These are phyloP conservation scores for Tolypocladium inflatum DNA, from an alignment of 2,329 filamentous ascomycete species.

Conservation along the genomic window DNA sequence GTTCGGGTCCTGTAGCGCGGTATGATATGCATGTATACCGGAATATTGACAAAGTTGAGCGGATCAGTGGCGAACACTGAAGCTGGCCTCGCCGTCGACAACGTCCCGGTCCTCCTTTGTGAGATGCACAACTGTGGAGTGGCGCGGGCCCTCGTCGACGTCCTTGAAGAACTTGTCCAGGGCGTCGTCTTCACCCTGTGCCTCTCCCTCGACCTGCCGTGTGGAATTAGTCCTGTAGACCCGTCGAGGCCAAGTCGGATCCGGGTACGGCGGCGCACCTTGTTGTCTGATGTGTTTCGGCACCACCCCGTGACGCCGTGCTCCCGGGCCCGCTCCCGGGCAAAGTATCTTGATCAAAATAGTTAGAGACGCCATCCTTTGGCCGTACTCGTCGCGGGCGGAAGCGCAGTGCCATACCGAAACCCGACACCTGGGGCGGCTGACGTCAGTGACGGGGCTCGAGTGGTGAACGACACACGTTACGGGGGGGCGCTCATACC, in stretches of 20 bases:
- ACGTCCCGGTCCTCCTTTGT: slow-evolving; percentile 58
- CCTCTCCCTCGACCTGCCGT: slow-evolving; percentile 76
- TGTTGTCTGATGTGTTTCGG: slow-evolving; percentile 46
- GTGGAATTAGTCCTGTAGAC: neutral
- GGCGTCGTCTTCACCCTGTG: slow-evolving; percentile 60
- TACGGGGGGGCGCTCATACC: slow-evolving; percentile 32
- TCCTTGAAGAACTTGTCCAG: slow-evolving; percentile 65
- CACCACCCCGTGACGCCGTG: slow-evolving; percentile 52
- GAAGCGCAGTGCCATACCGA: slow-evolving; percentile 24
- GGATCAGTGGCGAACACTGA: slow-evolving; percentile 40
- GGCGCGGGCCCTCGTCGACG: slow-evolving; percentile 62
- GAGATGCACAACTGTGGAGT: slow-evolving; percentile 64
- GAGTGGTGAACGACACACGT: slow-evolving; percentile 16
- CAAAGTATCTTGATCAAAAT: slow-evolving; percentile 35
- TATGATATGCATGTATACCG: neutral
- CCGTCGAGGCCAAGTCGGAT: no score
- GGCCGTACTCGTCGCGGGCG: no score
- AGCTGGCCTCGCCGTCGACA: slow-evolving; percentile 58
- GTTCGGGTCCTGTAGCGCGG: neutral
- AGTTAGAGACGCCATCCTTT: neutral
- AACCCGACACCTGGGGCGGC: slow-evolving; percentile 42
- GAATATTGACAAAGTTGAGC: neutral
- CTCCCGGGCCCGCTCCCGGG: slow-evolving; percentile 39
- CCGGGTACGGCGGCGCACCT: slow-evolving; percentile 13
- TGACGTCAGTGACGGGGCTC: neutral